Base-by-base conservation (phyloP, 2,329 filamentous ascomycete species). In the Aspergillus melleus region DNA sequence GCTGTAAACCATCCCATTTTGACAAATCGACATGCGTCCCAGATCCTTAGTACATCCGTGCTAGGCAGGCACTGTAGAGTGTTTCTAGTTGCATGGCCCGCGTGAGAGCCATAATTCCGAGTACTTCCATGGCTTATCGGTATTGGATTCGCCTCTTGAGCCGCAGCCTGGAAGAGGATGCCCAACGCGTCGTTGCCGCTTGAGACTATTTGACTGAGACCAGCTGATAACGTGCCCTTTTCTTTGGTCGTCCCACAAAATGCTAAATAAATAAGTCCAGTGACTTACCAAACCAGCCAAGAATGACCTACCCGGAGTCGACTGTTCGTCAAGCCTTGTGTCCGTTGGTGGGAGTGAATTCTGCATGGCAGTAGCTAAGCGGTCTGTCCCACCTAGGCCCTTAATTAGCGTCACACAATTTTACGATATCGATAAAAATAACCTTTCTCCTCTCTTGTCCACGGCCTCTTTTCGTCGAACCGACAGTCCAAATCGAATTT, bases 1-100 rank as follows among this genome's bases (percentile, higher is more conserved):
- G 82, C 80, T 0, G 80, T 80, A 54, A 84, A 80, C 81, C 81
- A 84, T 0, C 82, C 82, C 77, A 82, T 80, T 57, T 78, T 79
- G 20, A 83, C 81, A 59, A 83, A 84, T 1, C 81, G 77, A 62
- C 78, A 81, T 0, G 73, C 70, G n/a, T 78, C 79, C 80, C 80
- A 83, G 26, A 79, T 66, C 22, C 74, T 72, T 6, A 81, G 65
- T 12, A 77, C 75, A 29, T 74, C 70, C 11, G 55, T 9, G 14
- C 14, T 16, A 16, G 9, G 42, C 10, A 4, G 22, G 6, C 5
- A 5, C 8, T 49, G 46, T n/a, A 14, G 30, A 14, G 11, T n/a
- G 9, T n/a, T 8, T 2, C n/a, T 4, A 42, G 4, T 12, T 14
- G 5, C 14, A n/a, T 16, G 6, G 6, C 14, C 14, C 36, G 12